These are phyloP conservation scores for Rachicladosporium sp. DNA, from an alignment of 2,329 filamentous ascomycete genomes.

Conservation along the genomic window DNA sequence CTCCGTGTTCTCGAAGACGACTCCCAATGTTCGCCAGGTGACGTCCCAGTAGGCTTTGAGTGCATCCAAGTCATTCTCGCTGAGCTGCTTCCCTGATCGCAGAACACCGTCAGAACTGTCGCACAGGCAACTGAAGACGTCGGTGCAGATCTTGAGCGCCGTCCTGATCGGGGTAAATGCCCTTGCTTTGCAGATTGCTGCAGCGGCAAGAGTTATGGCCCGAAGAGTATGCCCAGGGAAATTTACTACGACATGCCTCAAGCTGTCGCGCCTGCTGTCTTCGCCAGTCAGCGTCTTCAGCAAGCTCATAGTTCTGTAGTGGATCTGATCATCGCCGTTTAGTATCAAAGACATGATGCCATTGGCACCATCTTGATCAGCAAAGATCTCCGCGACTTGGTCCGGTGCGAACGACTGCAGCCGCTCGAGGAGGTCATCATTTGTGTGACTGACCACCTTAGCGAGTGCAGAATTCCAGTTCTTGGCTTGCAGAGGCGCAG, in stretches of 20 bases:
- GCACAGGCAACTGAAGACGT: constrained; percentile 52
- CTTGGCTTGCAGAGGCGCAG: constrained; percentile 44
- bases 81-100: constrained; percentile 43
- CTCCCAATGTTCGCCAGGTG: constrained; percentile 69
- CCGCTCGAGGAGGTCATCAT: constrained; percentile 61
- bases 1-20: constrained; percentile 73
- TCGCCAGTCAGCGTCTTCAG: constrained; percentile 72
- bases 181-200: constrained; percentile 42
- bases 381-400: constrained; percentile 58
- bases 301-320: constrained; percentile 67
- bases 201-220: constrained; percentile 44
- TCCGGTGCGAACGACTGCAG: constrained; percentile 62
- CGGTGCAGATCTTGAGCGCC: constrained; percentile 49
- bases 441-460: constrained; percentile 50
- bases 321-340: constrained; percentile 66
- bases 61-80: constrained; percentile 47
- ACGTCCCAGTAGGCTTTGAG: constrained; percentile 71
- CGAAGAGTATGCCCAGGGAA: constrained; percentile 46
- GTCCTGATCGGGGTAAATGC: constrained; percentile 48
- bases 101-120: constrained; percentile 51
- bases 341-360: constrained; percentile 69
- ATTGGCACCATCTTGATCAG: constrained; percentile 54
- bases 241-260: constrained; percentile 46
- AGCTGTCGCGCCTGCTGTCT: constrained; percentile 46
- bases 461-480: constrained; percentile 67